Conservation (phyloP, 2,329 filamentous ascomycete species). For the Sclerotinia glacialis region DNA sequence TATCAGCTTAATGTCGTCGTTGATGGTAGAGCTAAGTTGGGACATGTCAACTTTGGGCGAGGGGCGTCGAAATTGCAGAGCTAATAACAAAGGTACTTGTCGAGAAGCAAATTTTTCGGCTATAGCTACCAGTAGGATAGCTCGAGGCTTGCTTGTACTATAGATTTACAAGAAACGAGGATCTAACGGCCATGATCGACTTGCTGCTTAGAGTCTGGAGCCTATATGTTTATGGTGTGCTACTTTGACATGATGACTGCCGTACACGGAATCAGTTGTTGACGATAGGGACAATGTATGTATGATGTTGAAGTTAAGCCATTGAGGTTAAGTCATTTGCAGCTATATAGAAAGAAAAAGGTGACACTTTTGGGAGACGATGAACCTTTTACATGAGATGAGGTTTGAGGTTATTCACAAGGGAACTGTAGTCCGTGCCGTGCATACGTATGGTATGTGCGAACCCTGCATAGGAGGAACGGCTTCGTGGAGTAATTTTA, state of each 20-base stretch:
- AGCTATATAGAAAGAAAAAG: not conserved
- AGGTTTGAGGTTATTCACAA: not conserved
- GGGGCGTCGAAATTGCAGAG: not conserved
- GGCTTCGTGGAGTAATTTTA: not conserved
- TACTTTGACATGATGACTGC: not conserved
- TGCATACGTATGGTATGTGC: not conserved
- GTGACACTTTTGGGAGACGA: not conserved
- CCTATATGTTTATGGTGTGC: not conserved
- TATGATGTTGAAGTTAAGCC: too few species aligned
- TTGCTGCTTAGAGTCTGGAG: too few species aligned
- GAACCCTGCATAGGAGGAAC: not conserved
- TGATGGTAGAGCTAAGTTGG: too few species aligned
- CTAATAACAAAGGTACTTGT: not conserved
- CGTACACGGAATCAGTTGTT: not conserved
- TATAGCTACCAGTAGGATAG: not conserved
- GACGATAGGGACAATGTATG: not conserved
- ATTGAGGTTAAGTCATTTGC: not conserved
- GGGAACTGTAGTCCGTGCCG: not conserved
- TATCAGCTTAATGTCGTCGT: conserved; percentile 34
- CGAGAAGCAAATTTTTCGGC: too few species aligned
- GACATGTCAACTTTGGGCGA: too few species aligned
- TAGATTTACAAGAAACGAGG: fast-evolving
- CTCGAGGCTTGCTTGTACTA: fast-evolving
- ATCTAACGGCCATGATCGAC: not conserved
- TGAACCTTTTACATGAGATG: not conserved